Base-by-base conservation (phyloP, 2,329 filamentous ascomycete genomes). In the Colletotrichum euphorbiae region DNA sequence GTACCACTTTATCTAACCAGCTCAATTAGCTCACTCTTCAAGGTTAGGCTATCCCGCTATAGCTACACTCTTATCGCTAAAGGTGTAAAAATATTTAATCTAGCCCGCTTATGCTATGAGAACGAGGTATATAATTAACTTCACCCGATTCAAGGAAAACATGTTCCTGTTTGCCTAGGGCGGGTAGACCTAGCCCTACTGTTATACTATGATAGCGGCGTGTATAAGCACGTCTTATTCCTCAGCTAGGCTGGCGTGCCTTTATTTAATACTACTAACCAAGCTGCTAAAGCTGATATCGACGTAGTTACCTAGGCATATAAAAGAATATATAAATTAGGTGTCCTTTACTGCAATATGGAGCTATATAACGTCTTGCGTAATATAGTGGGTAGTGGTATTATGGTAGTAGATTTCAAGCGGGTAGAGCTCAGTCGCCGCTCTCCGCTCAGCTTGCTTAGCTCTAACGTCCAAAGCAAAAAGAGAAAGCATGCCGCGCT, bases 21-120 rank as follows among this genome's bases (percentile, higher is more conserved):
- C 1, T 43, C 74, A 7, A 28, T 73, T 15, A 77, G 78, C 1
- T 72, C 75, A 9, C 74, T 81, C 54, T 81, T 80, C 70, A 81
- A 81, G 71, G 45, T 82, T 6, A 67, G 76, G 9, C 70, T 81
- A 2, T 74, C 75, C 38, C 75, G 79, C 48, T 82, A 82, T 54
- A 81, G 72, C n/a, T n/a, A n/a, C n/a, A n/a, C n/a, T n/a, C n/a
- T 81, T 19, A 74, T 82, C 2, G 78, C 78, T n/a, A 82, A 82
- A 70, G 79, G 77, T 4, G 72, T 81, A 11, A 74, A 81, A 70
- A 42, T 21, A 0, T 7, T 57, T 6, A 55, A 78, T 54, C 36
- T 64, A 2, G 19, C 3, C 6, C 56, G 57, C 36, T 69, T 81
- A 4, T 70, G 62, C 19, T 67, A 79, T 57, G 74, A 81, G 60